Percentiles rank a stretch among this genome's conserved stretches.
Evolutionary conservation across 208 protist species (phyloP).

Genomic region (Crithidia sp.): DNA sequence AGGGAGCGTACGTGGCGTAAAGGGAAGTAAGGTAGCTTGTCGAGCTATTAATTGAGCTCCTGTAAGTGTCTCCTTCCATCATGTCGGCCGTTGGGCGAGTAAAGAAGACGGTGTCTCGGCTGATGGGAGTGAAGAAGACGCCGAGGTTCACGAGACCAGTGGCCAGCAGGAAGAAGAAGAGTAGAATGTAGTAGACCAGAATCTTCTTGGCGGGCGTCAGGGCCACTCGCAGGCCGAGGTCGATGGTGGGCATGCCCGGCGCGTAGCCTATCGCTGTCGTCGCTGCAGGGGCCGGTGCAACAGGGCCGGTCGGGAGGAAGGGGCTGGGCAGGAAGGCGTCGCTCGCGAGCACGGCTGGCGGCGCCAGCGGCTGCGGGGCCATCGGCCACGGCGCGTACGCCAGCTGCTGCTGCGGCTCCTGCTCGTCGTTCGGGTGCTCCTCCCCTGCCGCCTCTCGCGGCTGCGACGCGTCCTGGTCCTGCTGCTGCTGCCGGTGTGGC

Average conservation of each 20-base stretch:
- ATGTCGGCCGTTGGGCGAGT: neutral
- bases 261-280: conserved; percentile 6
- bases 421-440: no score
- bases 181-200: conserved; percentile 11
- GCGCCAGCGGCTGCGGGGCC: neutral
- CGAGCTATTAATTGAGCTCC: neutral
- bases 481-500: neutral
- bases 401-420: conserved; percentile 1
- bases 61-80: neutral
- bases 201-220: conserved; percentile 6
- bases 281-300: neutral
- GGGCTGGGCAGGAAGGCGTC: neutral
- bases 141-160: neutral
- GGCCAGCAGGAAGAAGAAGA: conserved; percentile 3
- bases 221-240: conserved; percentile 13
- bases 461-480: no score
- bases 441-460: no score
- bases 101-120: neutral
- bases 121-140: conserved; percentile 6
- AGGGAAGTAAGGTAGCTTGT: neutral
- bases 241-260: conserved; percentile 4
- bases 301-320: conserved; percentile 1
- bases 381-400: conserved; percentile 17
- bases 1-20: conserved; percentile 11
- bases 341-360: neutral